These are phyloP conservation scores for Hypoxylon fragiforme DNA, from an alignment of 495 filamentous ascomycete species.

Conservation along the genomic window DNA sequence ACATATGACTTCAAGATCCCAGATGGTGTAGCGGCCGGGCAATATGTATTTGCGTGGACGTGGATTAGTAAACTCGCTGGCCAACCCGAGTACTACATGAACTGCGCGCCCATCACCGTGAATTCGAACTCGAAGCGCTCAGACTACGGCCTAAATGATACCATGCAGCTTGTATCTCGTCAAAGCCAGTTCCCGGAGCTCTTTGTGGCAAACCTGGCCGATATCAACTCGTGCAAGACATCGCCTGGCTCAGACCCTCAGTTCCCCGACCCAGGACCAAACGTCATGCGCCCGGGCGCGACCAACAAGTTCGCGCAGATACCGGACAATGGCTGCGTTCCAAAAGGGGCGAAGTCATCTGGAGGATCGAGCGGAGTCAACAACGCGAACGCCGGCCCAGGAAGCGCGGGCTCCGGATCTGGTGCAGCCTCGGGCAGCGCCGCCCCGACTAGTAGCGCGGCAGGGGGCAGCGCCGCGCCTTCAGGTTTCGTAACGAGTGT, in stretches of 20 bases:
- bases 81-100: slow-evolving; percentile 59
- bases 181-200: slow-evolving; percentile 70
- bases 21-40: slow-evolving; percentile 56
- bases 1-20: slow-evolving; percentile 63
- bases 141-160: slow-evolving; percentile 40
- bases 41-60: slow-evolving; percentile 73
- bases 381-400: not conserved
- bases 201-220: slow-evolving; percentile 73
- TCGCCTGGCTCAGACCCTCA: slow-evolving; percentile 46
- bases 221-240: slow-evolving; percentile 58
- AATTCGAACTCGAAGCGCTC: slow-evolving; percentile 15
- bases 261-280: slow-evolving; percentile 61
- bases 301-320: slow-evolving; percentile 21
- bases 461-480: not conserved
- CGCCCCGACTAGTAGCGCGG: not conserved
- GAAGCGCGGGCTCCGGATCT: not conserved
- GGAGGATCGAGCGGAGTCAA: slow-evolving; percentile 13
- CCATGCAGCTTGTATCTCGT: slow-evolving; percentile 48
- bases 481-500: slow-evolving; percentile 11
- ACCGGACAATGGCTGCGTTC: slow-evolving; percentile 25
- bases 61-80: slow-evolving; percentile 30
- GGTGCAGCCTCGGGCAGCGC: not conserved
- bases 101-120: slow-evolving; percentile 32
- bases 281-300: slow-evolving; percentile 46
- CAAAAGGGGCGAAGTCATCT: slow-evolving; percentile 28